Evolutionary conservation across 2,329 filamentous ascomycete genomes (phyloP), one percentile per base, ranked within the genome.

Genomic region (Incumbomyces delicatus): DNA sequence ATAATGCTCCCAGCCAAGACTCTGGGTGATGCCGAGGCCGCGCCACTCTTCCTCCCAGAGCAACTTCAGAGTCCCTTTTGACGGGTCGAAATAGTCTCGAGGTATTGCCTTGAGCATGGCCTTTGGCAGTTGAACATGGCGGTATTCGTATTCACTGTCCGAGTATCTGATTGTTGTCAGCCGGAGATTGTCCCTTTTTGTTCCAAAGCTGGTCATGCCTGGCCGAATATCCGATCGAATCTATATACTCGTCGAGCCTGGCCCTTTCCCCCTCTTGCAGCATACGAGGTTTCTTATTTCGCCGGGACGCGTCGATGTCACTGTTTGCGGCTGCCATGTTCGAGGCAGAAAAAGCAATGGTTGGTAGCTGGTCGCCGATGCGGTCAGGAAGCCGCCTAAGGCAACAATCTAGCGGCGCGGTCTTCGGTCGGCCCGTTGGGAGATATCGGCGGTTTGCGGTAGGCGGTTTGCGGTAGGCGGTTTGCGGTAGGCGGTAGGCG

Each of bases 21-120:
- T 96, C 89, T 96, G 90, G 56, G 92, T 98, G 64, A 98, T 98
- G 42, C 92, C 92, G 61, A 98, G 76, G 31, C 85, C 88, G 68
- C 92, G 82, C 92, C 92, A 98, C 71, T 98, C 92, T 56, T 96
- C 90, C 67, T 98, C 92, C 89, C 90, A 95, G 51, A 98, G 71
- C 57, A 98, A 72, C 73, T 96, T 98, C 66, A 98, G 71, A 5
- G 90, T 96, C 52, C 92, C 92, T 68, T 94, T 87, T 44, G 80
- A 72, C 42, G 81, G 76, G 66, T 95, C 89, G 62, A 94, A 90
- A 68, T 95, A 95, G 54, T 95, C 90, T 64, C 89, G 83, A 16
- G 92, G 92, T 57, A 98, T 96, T 34, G 80, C 85, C 70, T 96
- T 96, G 54, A 98, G 81, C 92, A 98, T 98, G 58, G 87, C 83